A percentile compares a stretch with the other conserved stretches of the same genome.
phyloP scores from a whole-genome alignment of 306 rosid species.

The Clitoria ternatea region DNA sequence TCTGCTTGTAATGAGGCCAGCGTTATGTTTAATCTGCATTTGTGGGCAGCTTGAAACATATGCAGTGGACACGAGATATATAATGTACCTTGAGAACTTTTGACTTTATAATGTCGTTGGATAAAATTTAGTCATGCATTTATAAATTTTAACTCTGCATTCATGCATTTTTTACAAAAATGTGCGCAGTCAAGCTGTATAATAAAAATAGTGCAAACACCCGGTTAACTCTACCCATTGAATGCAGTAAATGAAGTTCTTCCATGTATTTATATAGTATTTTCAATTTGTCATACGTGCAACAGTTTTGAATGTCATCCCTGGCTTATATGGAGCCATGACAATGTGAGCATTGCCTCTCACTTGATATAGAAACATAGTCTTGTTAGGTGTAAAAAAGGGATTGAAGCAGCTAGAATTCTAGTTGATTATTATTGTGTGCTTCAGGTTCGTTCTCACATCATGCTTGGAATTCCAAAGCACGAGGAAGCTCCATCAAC shows the following conservation, averaged over 20 bases:
- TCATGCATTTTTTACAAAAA: constrained; percentile 1
- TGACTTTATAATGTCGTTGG: background rate
- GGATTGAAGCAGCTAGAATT: constrained; percentile 8
- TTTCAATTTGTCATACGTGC: constrained; percentile 10
- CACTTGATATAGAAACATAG: constrained; percentile 12
- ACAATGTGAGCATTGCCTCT: background rate
- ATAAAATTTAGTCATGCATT: constrained; percentile 1
- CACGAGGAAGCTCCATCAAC: constrained; percentile 80
- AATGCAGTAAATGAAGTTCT: background rate
- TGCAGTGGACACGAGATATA: background rate
- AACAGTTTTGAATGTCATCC: background rate
- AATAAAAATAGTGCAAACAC: background rate
- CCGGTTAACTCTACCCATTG: constrained; percentile 12
- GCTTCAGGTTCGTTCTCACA: constrained; percentile 73
- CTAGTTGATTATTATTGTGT: constrained; percentile 11
- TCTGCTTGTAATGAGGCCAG: background rate
- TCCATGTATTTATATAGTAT: background rate
- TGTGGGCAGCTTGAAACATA: background rate
- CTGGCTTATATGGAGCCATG: background rate
- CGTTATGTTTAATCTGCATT: background rate
- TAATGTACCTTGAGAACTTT: background rate
- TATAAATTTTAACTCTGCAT: background rate
- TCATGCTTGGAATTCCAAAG: constrained; percentile 87
- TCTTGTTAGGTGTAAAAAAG: constrained; percentile 9
- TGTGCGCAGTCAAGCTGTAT: background rate